A percentile compares a stretch with the other conserved stretches of the same genome.
phyloP scores from a whole-genome alignment of 331 rosid species.

The Quercus phellos region DNA sequence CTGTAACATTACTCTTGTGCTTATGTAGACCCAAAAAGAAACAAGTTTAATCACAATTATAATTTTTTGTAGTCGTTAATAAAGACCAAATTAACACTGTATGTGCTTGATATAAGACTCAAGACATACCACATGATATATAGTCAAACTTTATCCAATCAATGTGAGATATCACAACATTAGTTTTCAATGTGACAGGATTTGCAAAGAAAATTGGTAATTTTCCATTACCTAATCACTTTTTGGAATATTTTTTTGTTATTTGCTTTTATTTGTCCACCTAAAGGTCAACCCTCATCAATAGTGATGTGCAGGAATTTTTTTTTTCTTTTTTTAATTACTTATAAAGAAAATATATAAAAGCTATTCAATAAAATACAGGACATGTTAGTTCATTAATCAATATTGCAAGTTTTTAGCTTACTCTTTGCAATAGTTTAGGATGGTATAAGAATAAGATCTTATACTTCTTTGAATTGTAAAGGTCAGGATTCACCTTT shows the following conservation, averaged over 20 bases:
- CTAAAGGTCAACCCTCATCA: constrained; percentile 1
- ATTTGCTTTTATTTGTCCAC: neutral
- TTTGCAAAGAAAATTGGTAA: constrained; percentile 15
- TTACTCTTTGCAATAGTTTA: constrained; percentile 9
- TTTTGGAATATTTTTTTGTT: neutral
- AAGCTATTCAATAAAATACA: too few relatives aligned
- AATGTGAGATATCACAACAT: too few relatives aligned
- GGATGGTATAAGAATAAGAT: neutral
- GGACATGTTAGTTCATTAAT: neutral
- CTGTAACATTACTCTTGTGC: too few relatives aligned
- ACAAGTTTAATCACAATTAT: rapidly evolving
- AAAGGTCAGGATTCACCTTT: neutral
- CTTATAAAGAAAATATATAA: neutral
- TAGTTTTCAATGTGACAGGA: neutral
- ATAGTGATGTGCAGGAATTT: neutral
- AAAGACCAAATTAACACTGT: too few relatives aligned
- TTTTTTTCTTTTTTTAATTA: neutral
- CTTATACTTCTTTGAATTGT: constrained; percentile 20
- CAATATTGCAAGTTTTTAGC: neutral
- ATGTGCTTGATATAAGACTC: too few relatives aligned
- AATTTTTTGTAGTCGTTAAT: too few relatives aligned
- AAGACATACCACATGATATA: too few relatives aligned
- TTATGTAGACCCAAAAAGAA: too few relatives aligned
- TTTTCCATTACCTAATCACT: neutral
- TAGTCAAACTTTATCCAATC: too few relatives aligned